A percentile compares a stretch with the other conserved stretches of the same genome.
These are phyloP conservation scores for Emericellopsis atlantica DNA, from an alignment of 2,329 filamentous ascomycete species.

Conservation along the genomic window DNA sequence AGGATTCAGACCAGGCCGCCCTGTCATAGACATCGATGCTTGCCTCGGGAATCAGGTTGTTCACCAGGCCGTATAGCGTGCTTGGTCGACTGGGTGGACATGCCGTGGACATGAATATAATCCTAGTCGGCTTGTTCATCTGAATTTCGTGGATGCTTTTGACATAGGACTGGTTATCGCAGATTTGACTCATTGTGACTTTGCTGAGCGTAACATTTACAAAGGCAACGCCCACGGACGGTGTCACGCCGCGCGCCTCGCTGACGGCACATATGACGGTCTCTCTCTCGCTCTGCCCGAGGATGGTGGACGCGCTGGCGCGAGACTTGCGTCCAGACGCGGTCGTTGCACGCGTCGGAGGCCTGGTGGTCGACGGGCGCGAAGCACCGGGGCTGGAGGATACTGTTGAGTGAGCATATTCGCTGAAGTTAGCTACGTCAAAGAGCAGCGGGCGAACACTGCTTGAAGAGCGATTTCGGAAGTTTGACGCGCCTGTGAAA, in stretches of 20 bases:
- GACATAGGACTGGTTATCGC: slow-evolving; percentile 84
- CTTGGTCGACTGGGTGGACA: slow-evolving; percentile 53
- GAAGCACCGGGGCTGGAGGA: not conserved
- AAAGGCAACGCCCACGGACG: slow-evolving; percentile 75
- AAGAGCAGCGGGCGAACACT: no score
- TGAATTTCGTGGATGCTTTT: slow-evolving; percentile 78
- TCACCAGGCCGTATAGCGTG: slow-evolving; percentile 60
- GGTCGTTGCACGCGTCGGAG: slow-evolving; percentile 20
- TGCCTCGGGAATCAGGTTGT: slow-evolving; percentile 34
- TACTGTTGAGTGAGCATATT: slow-evolving; percentile 1
- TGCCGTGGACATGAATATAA: slow-evolving; percentile 66
- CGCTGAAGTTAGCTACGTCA: not conserved
- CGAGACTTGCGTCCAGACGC: slow-evolving; percentile 32
- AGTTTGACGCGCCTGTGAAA: no score
- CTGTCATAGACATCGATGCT: slow-evolving; percentile 48
- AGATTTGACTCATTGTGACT: slow-evolving; percentile 78
- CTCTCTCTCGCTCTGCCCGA: slow-evolving; percentile 41
- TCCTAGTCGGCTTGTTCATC: slow-evolving; percentile 66
- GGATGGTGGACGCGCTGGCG: slow-evolving; percentile 19
- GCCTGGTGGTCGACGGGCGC: slow-evolving; percentile 7
- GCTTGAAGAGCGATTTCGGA: no score
- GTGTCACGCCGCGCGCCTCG: slow-evolving; percentile 77
- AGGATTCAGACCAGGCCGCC: slow-evolving; percentile 70
- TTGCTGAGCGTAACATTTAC: slow-evolving; percentile 79
- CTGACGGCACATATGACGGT: slow-evolving; percentile 79